These are phyloP conservation scores for Vitis riparia DNA, from an alignment of 164 flowering plant genomes.

Conservation along the genomic window DNA sequence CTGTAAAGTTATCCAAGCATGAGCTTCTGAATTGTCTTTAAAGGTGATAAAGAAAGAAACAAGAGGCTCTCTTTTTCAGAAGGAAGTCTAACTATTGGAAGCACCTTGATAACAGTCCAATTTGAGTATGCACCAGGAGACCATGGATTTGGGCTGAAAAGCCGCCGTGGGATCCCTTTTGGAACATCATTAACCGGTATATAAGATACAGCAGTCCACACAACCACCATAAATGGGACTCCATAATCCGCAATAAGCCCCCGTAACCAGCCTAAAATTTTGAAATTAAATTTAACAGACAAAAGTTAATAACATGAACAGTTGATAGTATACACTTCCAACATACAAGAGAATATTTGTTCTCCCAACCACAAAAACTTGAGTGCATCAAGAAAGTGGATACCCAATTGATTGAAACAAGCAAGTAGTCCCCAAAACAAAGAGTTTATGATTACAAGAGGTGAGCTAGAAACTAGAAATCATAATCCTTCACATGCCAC, in stretches of 20 bases:
- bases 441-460: not conserved
- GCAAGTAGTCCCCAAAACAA: not conserved
- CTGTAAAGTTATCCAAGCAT: slow-evolving; percentile 39
- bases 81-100: not conserved
- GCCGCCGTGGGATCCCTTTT: slow-evolving; percentile 86
- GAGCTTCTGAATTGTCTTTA: not conserved
- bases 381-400: not conserved
- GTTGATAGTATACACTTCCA: not conserved
- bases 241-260: slow-evolving; percentile 96
- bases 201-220: slow-evolving; percentile 90
- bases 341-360: not conserved
- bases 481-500: not conserved
- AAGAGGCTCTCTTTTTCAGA: not conserved
- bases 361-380: not conserved
- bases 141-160: slow-evolving; percentile 98
- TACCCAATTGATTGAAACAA: not conserved
- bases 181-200: slow-evolving; percentile 77
- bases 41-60: not conserved
- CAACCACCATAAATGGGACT: slow-evolving; percentile 92
- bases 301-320: slow-evolving; percentile 1
- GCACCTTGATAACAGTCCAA: slow-evolving; percentile 93
- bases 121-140: slow-evolving; percentile 89
- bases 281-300: slow-evolving; percentile 9
- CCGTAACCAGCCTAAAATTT: slow-evolving; percentile 65
- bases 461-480: not conserved